phyloP scores from a whole-genome alignment of 2,329 filamentous ascomycete species.

The Microdochium paspali region DNA sequence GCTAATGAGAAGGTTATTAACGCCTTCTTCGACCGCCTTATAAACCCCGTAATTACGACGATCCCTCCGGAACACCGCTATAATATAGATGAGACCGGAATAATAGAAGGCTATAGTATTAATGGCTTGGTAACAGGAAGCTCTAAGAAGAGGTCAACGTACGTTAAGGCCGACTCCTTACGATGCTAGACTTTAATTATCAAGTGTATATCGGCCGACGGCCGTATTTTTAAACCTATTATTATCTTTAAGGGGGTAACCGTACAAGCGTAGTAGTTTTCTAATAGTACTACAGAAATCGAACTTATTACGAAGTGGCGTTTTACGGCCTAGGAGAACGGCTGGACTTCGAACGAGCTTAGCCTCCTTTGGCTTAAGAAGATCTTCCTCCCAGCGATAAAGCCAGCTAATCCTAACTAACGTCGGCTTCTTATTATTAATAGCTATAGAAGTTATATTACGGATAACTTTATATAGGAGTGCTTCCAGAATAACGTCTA shows the following conservation, averaged over 20 bases:
- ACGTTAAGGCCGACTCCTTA: constrained; percentile 5
- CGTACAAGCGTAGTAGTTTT: constrained; percentile 10
- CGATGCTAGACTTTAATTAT: constrained; percentile 9
- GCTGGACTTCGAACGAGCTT: constrained; percentile 11
- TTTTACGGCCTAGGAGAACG: constrained; percentile 10
- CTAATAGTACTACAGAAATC: neutral
- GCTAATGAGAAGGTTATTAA: constrained; percentile 1
- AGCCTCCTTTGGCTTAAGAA: constrained; percentile 7
- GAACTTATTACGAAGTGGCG: constrained; percentile 5
- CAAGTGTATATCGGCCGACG: constrained; percentile 8
- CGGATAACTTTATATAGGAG: constrained; percentile 10
- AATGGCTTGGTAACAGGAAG: constrained; percentile 5
- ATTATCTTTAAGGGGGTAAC: constrained; percentile 12
- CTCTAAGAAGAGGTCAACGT: constrained; percentile 1
- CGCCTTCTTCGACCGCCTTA: neutral
- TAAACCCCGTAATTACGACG: neutral
- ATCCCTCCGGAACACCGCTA: neutral
- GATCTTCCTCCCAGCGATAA: constrained; percentile 8
- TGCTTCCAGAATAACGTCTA: constrained; percentile 9
- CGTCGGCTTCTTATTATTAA: constrained; percentile 9
- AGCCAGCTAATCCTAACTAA: neutral
- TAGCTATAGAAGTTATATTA: constrained; percentile 7
- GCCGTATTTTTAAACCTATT: constrained; percentile 3
- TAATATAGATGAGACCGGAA: constrained; percentile 6
- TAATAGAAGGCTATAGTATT: constrained; percentile 1